Conservation (phyloP, 768 basidiomycete species). For the Cystobasidium tubakii region DNA sequence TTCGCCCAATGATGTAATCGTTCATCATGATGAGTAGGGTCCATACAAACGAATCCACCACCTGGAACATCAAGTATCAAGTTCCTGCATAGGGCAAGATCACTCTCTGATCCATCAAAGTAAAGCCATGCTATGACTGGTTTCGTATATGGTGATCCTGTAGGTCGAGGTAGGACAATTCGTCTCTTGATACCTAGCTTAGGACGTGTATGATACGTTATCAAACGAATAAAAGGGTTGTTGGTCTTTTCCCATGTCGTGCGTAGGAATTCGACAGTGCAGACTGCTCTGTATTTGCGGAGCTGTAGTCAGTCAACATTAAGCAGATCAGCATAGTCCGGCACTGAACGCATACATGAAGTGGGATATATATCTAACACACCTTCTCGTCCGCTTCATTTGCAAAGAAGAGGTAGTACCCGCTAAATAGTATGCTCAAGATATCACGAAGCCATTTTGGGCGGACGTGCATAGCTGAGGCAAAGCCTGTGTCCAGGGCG, state of each 20-base stretch:
- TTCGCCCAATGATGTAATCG: slow-evolving; percentile 79
- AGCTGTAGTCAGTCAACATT: slow-evolving; percentile 57
- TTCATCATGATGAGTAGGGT: slow-evolving; percentile 93
- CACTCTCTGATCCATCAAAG: slow-evolving; percentile 64
- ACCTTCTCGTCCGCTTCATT: slow-evolving; percentile 96
- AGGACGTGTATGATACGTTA: slow-evolving; percentile 58
- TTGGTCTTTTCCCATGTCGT: slow-evolving; percentile 94
- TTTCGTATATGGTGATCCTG: slow-evolving; percentile 65
- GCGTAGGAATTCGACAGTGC: slow-evolving; percentile 92
- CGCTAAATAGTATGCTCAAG: slow-evolving; percentile 69
- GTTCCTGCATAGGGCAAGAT: slow-evolving; percentile 65
- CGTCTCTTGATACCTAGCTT: slow-evolving; percentile 62
- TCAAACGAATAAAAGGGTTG: slow-evolving; percentile 76
- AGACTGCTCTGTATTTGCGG: slow-evolving; percentile 81
- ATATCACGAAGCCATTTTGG: slow-evolving; percentile 87
- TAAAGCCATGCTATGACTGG: slow-evolving; percentile 79
- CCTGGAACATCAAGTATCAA: slow-evolving; percentile 89
- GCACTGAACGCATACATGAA: neutral
- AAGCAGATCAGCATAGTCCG: neutral
- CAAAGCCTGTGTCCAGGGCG: slow-evolving; percentile 94
- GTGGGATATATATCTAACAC: slow-evolving; percentile 39
- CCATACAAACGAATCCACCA: slow-evolving; percentile 94
- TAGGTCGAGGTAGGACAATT: slow-evolving; percentile 75
- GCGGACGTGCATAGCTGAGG: slow-evolving; percentile 85
- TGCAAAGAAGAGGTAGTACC: slow-evolving; percentile 81